phyloP scores from a whole-genome alignment of 148 eudicot species.

The Heliosperma pusillum region DNA sequence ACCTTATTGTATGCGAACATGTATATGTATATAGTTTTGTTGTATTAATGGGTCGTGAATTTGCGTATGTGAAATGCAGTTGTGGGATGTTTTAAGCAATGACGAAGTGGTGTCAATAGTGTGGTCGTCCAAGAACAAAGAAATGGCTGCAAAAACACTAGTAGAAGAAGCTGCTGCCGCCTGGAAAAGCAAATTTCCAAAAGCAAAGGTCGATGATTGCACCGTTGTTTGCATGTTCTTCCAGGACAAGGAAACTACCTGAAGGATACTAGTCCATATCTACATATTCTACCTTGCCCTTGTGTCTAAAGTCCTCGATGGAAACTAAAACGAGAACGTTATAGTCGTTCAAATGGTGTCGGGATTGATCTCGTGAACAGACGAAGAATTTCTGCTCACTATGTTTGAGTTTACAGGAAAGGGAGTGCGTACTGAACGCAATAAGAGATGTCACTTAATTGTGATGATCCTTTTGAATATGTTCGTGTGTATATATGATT shows the following conservation, averaged over 20 bases:
- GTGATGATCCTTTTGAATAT: constrained; percentile 1
- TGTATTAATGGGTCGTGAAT: neutral
- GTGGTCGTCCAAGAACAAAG: constrained; percentile 39
- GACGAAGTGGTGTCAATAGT: constrained; percentile 50
- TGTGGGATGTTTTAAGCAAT: constrained; percentile 86
- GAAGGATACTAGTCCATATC: neutral
- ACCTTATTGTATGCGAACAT: too few species aligned
- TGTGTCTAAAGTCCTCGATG: neutral
- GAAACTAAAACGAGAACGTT: neutral
- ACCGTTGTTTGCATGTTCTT: constrained; percentile 71
- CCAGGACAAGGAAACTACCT: constrained; percentile 4
- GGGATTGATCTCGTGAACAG: neutral
- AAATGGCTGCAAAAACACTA: constrained; percentile 55
- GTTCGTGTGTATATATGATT: neutral
- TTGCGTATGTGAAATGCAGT: constrained; percentile 28
- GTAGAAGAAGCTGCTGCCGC: constrained; percentile 46
- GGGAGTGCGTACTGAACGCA: neutral
- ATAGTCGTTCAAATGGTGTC: neutral
- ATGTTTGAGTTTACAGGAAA: neutral
- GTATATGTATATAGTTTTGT: too few species aligned
- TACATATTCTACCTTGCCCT: neutral
- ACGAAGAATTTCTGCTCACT: neutral
- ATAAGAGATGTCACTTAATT: constrained; percentile 4
- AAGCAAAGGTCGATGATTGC: constrained; percentile 62
- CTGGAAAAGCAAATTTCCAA: constrained; percentile 57